Conservation (phyloP, 2,329 filamentous ascomycete genomes). For the Neobulgaria alba region DNA sequence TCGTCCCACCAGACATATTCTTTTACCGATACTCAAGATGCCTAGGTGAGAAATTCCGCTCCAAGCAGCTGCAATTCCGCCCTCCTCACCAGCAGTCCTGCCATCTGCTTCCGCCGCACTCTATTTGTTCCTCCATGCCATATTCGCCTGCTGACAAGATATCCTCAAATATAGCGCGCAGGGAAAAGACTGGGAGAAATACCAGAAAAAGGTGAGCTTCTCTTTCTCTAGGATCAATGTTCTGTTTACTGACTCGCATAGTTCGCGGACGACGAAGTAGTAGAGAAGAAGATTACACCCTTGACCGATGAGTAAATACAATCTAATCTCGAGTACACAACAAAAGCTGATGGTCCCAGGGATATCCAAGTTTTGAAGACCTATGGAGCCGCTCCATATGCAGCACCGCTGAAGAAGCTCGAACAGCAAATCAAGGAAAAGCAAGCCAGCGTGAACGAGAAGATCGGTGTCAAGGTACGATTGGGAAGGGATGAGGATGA, state of each 20-base stretch:
- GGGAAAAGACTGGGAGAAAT: conserved; percentile 96
- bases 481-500: neutral
- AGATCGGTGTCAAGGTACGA: conserved; percentile 76
- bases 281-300: conserved; percentile 99
- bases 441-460: conserved; percentile 96
- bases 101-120: too few species aligned
- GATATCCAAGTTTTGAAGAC: conserved; percentile 99
- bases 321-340: neutral
- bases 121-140: too few species aligned
- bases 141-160: too few species aligned
- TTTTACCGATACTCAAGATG: conserved; percentile 8
- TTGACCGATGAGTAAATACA: conserved; percentile 81
- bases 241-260: conserved; percentile 8
- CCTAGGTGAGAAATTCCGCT: conserved; percentile 8
- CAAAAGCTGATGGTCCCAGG: conserved; percentile 43
- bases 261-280: conserved; percentile 90
- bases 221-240: neutral
- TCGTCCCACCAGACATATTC: too few species aligned
- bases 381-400: conserved; percentile 94
- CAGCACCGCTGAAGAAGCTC: conserved; percentile 86
- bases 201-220: conserved; percentile 62
- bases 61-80: too few species aligned
- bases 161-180: too few species aligned
- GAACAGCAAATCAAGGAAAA: conserved; percentile 99
- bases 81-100: too few species aligned